A percentile compares a stretch with the other conserved stretches of the same genome.
Conservation (phyloP, 139 green algal genomes). For the Pleodorina starrii region DNA sequence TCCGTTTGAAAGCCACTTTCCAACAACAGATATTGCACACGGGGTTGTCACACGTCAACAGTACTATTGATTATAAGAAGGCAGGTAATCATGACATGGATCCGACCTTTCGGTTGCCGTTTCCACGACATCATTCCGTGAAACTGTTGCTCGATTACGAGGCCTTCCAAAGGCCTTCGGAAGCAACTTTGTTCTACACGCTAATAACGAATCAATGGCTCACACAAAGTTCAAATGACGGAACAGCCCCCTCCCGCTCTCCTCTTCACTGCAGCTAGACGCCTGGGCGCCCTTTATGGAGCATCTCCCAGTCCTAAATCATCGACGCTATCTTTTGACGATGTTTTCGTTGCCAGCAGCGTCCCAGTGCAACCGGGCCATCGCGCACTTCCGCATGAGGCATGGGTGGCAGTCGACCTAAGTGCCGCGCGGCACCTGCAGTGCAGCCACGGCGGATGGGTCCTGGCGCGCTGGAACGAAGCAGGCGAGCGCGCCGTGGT, state of each 20-base stretch:
- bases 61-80: too few species aligned
- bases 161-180: too few species aligned
- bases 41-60: too few species aligned
- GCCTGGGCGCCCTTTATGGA: slow-evolving; percentile 19
- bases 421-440: neutral
- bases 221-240: neutral
- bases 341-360: neutral
- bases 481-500: slow-evolving; percentile 9
- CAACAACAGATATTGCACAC: too few species aligned
- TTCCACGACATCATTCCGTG: too few species aligned
- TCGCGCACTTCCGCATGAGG: neutral
- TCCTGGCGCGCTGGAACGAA: neutral
- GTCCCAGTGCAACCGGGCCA: neutral
- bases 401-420: slow-evolving; percentile 2
- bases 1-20: too few species aligned
- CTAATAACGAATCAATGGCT: too few species aligned
- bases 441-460: neutral
- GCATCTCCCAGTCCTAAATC: neutral
- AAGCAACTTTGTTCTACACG: too few species aligned
- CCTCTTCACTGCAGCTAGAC: slow-evolving; percentile 18
- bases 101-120: too few species aligned
- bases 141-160: too few species aligned
- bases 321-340: neutral
- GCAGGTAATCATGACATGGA: too few species aligned
- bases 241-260: neutral